A percentile compares a stretch with the other conserved stretches of the same genome.
phyloP scores from a whole-genome alignment of 2,329 filamentous ascomycete genomes.

The Botrytis deweyae region DNA sequence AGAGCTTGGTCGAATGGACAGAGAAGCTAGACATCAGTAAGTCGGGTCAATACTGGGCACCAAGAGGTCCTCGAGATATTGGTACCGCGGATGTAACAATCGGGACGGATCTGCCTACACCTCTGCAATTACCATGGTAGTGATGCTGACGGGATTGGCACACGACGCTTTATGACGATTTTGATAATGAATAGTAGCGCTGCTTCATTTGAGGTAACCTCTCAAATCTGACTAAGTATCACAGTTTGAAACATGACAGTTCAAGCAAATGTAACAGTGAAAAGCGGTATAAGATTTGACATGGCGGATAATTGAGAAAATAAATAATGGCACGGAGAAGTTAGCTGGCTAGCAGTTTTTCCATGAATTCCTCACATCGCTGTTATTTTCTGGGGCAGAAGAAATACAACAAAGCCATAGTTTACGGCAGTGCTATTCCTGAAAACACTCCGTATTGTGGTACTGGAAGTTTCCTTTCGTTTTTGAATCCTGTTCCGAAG shows the following conservation, averaged over 20 bases:
- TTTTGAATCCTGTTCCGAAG: neutral
- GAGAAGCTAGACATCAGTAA: constrained; percentile 62
- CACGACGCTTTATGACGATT: neutral
- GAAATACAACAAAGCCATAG: neutral
- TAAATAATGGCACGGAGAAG: no score
- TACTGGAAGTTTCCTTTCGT: neutral
- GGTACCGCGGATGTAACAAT: constrained; percentile 65
- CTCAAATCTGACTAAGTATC: neutral
- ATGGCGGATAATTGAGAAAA: neutral
- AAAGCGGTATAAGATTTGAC: neutral
- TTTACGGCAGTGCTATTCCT: neutral
- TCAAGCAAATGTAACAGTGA: neutral
- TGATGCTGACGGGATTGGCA: neutral
- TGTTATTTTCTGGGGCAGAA: neutral
- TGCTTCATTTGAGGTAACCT: neutral
- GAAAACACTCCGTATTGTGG: neutral
- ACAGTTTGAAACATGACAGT: neutral
- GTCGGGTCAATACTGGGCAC: constrained; percentile 72
- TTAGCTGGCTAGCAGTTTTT: no score
- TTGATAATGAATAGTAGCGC: neutral
- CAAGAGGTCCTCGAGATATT: constrained; percentile 67
- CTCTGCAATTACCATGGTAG: constrained; percentile 66
- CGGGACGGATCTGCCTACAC: constrained; percentile 60
- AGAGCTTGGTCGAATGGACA: constrained; percentile 60
- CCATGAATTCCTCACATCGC: neutral